Conservation (phyloP, 2,329 filamentous ascomycete genomes). For the Neocatenulostroma microsporum region DNA sequence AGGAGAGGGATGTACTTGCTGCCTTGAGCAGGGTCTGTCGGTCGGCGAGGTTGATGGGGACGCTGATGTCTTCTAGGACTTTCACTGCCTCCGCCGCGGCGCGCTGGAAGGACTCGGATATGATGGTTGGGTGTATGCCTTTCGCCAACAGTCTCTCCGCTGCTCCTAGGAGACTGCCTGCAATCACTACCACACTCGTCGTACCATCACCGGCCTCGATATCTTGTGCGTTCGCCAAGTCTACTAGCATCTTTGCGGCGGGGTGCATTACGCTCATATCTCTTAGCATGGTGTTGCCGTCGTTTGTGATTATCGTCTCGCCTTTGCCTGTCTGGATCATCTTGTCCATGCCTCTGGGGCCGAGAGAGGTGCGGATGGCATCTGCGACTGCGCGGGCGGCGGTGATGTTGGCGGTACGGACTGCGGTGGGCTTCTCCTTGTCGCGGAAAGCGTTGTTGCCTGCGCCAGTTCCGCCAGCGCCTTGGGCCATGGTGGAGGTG, state of each 20-base stretch:
- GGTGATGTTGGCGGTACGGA: conserved; percentile 92
- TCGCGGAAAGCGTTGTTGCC: conserved; percentile 62
- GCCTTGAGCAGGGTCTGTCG: conserved; percentile 88
- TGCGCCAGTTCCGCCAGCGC: conserved; percentile 40
- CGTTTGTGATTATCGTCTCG: conserved; percentile 98
- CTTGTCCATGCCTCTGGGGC: conserved; percentile 97
- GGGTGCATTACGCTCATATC: conserved; percentile 99
- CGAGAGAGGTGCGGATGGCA: conserved; percentile 93
- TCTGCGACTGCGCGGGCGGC: conserved; percentile 96
- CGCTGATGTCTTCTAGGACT: conserved; percentile 90
- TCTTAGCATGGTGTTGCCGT: conserved; percentile 98
- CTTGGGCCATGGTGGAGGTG: conserved; percentile 30
- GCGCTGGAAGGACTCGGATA: conserved; percentile 95
- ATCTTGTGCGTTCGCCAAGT: conserved; percentile 93
- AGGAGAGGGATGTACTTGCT: conserved; percentile 91
- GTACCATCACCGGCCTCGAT: conserved; percentile 98
- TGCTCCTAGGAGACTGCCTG: conserved; percentile 85
- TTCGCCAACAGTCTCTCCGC: conserved; percentile 86
- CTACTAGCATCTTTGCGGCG: conserved; percentile 98
- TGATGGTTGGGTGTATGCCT: conserved; percentile 93
- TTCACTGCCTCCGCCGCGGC: conserved; percentile 83
- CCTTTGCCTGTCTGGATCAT: conserved; percentile 98
- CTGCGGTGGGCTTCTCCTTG: conserved; percentile 98
- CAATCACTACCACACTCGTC: conserved; percentile 96
- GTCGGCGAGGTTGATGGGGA: conserved; percentile 82